Evolutionary conservation across 345 rosid species (phyloP).

Genomic region (Linum trigynum): DNA sequence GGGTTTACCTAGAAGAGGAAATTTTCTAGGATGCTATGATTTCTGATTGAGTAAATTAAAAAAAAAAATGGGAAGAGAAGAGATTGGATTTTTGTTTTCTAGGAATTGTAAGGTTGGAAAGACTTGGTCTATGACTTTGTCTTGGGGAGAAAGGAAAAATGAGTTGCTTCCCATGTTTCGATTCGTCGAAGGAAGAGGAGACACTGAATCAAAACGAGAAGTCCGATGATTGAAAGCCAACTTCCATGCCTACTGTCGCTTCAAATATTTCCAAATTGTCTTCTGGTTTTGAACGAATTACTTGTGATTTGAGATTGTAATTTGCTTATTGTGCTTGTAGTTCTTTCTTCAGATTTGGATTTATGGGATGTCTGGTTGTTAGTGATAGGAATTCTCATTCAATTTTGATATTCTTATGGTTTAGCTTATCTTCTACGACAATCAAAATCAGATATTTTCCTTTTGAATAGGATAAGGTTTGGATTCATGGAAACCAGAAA

Average conservation of each 20-base stretch:
- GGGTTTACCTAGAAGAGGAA: constrained; percentile 11
- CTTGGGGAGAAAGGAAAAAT: no score
- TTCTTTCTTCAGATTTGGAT: no score
- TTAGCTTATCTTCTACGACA: not conserved
- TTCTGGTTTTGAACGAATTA: constrained; percentile 59
- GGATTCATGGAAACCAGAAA: no score
- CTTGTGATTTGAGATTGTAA: constrained; percentile 2
- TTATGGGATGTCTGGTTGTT: no score
- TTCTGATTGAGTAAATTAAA: constrained; percentile 18
- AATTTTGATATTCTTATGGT: constrained; percentile 1
- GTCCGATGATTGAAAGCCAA: constrained; percentile 42
- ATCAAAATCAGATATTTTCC: no score
- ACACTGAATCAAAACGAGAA: constrained; percentile 53
- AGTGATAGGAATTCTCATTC: no score
- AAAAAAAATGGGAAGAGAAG: constrained; percentile 14
- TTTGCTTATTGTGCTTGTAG: no score
- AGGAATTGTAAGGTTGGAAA: not conserved
- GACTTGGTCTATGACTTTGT: constrained; percentile 13
- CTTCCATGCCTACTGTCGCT: constrained; percentile 38
- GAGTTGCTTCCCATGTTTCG: constrained; percentile 94
- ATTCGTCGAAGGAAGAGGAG: constrained; percentile 81
- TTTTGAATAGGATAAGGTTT: no score
- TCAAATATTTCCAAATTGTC: constrained; percentile 55
- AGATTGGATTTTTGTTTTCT: constrained; percentile 11
- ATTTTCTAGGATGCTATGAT: constrained; percentile 12